These are phyloP conservation scores for Dryas octopetala DNA, from an alignment of 306 rosid species.

Conservation along the genomic window DNA sequence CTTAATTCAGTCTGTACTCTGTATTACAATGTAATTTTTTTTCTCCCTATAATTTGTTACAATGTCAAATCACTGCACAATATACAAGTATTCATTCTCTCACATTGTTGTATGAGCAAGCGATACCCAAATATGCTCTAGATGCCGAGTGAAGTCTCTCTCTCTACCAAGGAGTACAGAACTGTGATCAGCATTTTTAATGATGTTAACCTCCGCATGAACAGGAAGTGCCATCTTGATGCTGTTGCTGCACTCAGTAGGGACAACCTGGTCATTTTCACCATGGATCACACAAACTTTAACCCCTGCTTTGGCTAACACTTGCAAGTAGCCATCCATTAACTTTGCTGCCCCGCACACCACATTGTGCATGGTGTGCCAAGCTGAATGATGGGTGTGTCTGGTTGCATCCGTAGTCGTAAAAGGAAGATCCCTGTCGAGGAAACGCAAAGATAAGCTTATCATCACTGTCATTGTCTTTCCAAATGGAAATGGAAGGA, in stretches of 20 bases:
- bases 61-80: no score
- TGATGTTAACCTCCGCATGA: constrained; percentile 44
- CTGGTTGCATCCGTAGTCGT: constrained; percentile 48
- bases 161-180: constrained; percentile 60
- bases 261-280: constrained; percentile 56
- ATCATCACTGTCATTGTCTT: background rate
- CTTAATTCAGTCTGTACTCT: no score
- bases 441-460: background rate
- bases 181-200: constrained; percentile 54
- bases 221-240: constrained; percentile 48
- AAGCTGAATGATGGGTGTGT: constrained; percentile 92
- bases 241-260: constrained; percentile 48
- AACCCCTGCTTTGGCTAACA: constrained; percentile 44
- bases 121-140: constrained; percentile 51
- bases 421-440: constrained; percentile 52
- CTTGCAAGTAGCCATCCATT: constrained; percentile 48
- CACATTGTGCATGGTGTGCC: constrained; percentile 89
- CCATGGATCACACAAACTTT: constrained; percentile 61
- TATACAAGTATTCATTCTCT: no score
- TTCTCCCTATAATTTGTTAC: no score
- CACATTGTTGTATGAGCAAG: no score
- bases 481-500: background rate
- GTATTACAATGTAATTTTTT: no score
- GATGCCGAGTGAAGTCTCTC: constrained; percentile 41
- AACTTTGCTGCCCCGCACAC: constrained; percentile 67